phyloP scores from a whole-genome alignment of 108 stramenopile genomes.

The Aurantiochytrium sp. region DNA sequence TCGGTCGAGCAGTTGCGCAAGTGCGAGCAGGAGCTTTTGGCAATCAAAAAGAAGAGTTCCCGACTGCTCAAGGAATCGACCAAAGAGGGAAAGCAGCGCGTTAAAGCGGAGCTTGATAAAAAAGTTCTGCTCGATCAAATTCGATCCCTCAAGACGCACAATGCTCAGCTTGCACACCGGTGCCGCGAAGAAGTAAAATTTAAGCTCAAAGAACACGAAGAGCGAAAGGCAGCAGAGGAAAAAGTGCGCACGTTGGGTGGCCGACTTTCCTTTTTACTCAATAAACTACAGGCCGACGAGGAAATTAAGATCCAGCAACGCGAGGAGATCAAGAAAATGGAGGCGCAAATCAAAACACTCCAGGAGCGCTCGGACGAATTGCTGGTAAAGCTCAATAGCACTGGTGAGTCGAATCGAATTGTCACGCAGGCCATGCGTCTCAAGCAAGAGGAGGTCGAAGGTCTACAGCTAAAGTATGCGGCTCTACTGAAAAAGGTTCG shows the following conservation, averaged over 20 bases:
- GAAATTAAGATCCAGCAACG: slow-evolving; percentile 55
- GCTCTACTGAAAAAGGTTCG: slow-evolving; percentile 39
- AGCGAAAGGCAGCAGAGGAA: slow-evolving; percentile 56
- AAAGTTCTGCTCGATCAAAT: slow-evolving; percentile 62
- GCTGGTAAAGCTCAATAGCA: slow-evolving; percentile 46
- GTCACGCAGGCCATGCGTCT: slow-evolving; percentile 55
- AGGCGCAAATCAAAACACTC: slow-evolving; percentile 51
- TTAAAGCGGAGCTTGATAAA: slow-evolving; percentile 60
- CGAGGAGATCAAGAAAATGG: slow-evolving; percentile 61
- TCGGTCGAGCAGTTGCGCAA: slow-evolving; percentile 63
- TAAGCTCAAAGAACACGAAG: slow-evolving; percentile 58
- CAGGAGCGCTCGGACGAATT: slow-evolving; percentile 51
- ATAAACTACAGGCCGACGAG: slow-evolving; percentile 68
- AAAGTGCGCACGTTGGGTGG: slow-evolving; percentile 60
- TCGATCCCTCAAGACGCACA: slow-evolving; percentile 62
- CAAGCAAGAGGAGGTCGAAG: slow-evolving; percentile 43
- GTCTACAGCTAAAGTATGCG: slow-evolving; percentile 33
- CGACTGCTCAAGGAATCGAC: slow-evolving; percentile 60
- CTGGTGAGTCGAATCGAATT: slow-evolving; percentile 51
- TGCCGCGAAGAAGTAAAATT: slow-evolving; percentile 60
- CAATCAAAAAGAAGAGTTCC: slow-evolving; percentile 59
- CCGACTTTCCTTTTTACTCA: slow-evolving; percentile 63
- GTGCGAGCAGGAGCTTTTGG: slow-evolving; percentile 65
- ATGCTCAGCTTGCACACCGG: slow-evolving; percentile 55
- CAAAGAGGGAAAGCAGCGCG: slow-evolving; percentile 58